phyloP scores from a whole-genome alignment of 371 early-diverging fungal genomes.

The Amoeboaphelidium protococcarum region DNA sequence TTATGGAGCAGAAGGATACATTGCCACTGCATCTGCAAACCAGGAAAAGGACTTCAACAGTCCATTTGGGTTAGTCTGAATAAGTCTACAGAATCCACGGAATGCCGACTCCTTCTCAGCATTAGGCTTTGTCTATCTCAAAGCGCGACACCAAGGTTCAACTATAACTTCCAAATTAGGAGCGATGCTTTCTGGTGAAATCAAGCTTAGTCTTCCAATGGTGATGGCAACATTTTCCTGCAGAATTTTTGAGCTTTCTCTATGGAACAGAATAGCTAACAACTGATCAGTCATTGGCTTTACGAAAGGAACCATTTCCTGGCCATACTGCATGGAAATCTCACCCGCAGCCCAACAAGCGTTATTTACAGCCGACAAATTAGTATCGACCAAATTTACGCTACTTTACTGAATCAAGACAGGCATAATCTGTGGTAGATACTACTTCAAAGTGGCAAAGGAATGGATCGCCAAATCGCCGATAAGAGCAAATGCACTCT shows the following conservation, averaged over 20 bases:
- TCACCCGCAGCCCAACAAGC: slow-evolving; percentile 88
- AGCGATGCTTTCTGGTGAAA: slow-evolving; percentile 48
- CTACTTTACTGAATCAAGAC: slow-evolving; percentile 43
- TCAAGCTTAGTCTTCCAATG: slow-evolving; percentile 63
- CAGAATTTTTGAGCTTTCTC: slow-evolving; percentile 22
- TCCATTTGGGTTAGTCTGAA: slow-evolving; percentile 56
- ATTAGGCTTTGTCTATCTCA: slow-evolving; percentile 48
- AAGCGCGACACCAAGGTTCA: slow-evolving; percentile 33
- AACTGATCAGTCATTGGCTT: slow-evolving; percentile 45
- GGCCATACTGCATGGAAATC: slow-evolving; percentile 42
- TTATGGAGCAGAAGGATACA: not conserved
- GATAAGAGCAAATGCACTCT: slow-evolving; percentile 71
- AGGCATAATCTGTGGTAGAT: slow-evolving; percentile 38
- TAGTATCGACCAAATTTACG: slow-evolving; percentile 15
- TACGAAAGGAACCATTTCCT: slow-evolving; percentile 37
- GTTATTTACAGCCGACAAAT: slow-evolving; percentile 56
- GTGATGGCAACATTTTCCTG: slow-evolving; percentile 83
- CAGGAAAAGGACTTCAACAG: slow-evolving; percentile 15
- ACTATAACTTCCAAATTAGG: slow-evolving; percentile 43
- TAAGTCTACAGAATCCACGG: slow-evolving; percentile 66
- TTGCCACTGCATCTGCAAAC: not conserved
- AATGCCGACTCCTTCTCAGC: slow-evolving; percentile 81
- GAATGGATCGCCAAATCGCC: slow-evolving; percentile 74
- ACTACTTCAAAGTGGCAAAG: slow-evolving; percentile 37
- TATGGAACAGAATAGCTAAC: slow-evolving; percentile 40